A percentile compares a stretch with the other conserved stretches of the same genome.
phyloP scores from a whole-genome alignment of 2,329 filamentous ascomycete genomes.

The Coniochaeta pulveracea region DNA sequence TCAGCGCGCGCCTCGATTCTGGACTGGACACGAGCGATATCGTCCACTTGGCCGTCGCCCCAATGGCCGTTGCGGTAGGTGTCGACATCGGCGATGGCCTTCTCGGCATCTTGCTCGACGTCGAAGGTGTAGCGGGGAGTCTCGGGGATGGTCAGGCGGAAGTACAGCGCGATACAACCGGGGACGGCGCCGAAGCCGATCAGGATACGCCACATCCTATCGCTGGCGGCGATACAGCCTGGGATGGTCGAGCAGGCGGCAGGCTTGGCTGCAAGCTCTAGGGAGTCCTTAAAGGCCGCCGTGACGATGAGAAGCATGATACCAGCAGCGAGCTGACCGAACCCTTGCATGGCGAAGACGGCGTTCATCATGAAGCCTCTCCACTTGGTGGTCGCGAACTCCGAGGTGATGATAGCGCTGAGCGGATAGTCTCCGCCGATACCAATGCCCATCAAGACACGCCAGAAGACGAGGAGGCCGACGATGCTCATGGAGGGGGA shows the following conservation, averaged over 20 bases:
- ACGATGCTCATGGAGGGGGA: constrained; percentile 49
- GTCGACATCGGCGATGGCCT: constrained; percentile 62
- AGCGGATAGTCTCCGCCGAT: constrained; percentile 79
- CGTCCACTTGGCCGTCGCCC: constrained; percentile 34
- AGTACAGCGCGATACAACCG: constrained; percentile 71
- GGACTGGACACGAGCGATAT: constrained; percentile 37
- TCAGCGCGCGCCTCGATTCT: constrained; percentile 38
- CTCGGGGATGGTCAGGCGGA: constrained; percentile 69
- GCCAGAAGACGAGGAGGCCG: constrained; percentile 61
- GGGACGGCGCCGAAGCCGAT: constrained; percentile 71
- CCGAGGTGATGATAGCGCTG: constrained; percentile 69
- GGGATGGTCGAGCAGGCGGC: constrained; percentile 43
- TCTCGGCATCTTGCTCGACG: constrained; percentile 62
- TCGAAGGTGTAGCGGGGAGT: constrained; percentile 85
- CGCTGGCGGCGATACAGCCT: constrained; percentile 58
- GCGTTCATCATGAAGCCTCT: constrained; percentile 74
- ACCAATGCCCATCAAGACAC: constrained; percentile 57
- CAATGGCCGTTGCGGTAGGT: constrained; percentile 41
- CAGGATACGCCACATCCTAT: constrained; percentile 73
- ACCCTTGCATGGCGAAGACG: constrained; percentile 76
- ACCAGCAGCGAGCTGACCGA: constrained; percentile 65
- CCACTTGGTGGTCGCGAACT: constrained; percentile 76
- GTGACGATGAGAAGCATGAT: constrained; percentile 61
- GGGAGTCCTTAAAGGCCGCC: constrained; percentile 46
- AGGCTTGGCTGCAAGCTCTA: constrained; percentile 27